Evolutionary conservation across 805 yeast genomes (phyloP).

Genomic region (Komagataella phaffii): DNA sequence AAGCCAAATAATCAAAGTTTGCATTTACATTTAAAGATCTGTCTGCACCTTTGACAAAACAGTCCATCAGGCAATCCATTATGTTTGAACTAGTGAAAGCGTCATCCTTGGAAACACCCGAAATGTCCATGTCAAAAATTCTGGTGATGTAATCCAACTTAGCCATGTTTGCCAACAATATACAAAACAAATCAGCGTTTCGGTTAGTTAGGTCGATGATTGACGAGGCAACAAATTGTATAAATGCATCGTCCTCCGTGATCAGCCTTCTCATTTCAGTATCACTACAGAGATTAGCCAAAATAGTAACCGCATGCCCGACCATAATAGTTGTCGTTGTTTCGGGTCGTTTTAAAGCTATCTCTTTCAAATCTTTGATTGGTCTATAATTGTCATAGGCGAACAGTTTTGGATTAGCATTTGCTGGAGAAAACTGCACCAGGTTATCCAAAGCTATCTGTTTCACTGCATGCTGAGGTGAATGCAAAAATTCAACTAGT

Average conservation of each 20-base stretch:
- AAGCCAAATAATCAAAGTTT: constrained; percentile 70
- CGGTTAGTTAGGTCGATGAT: constrained; percentile 43
- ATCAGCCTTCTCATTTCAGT: constrained; percentile 45
- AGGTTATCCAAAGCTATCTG: constrained; percentile 77
- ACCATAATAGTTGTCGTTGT: constrained; percentile 23
- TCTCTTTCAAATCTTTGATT: constrained; percentile 52
- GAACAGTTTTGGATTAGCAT: constrained; percentile 54
- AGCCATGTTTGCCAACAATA: constrained; percentile 75
- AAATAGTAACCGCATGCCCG: constrained; percentile 59
- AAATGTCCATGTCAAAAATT: constrained; percentile 27
- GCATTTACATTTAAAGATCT: constrained; percentile 60
- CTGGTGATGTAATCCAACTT: constrained; percentile 53
- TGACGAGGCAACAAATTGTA: constrained; percentile 30
- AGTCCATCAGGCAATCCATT: constrained; percentile 75
- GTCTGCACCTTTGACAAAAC: constrained; percentile 77
- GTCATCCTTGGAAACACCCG: constrained; percentile 21
- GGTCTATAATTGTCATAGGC: constrained; percentile 58
- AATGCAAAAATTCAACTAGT: constrained; percentile 69
- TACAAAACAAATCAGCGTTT: constrained; percentile 72
- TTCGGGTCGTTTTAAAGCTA: constrained; percentile 40
- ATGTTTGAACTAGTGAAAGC: constrained; percentile 44
- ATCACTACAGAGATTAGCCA: constrained; percentile 77
- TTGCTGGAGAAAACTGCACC: constrained; percentile 68
- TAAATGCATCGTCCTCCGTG: constrained; percentile 48
- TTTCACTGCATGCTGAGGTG: constrained; percentile 66